Base-by-base conservation (phyloP, 805 yeast genomes). In the Zygosaccharomyces rouxii region DNA sequence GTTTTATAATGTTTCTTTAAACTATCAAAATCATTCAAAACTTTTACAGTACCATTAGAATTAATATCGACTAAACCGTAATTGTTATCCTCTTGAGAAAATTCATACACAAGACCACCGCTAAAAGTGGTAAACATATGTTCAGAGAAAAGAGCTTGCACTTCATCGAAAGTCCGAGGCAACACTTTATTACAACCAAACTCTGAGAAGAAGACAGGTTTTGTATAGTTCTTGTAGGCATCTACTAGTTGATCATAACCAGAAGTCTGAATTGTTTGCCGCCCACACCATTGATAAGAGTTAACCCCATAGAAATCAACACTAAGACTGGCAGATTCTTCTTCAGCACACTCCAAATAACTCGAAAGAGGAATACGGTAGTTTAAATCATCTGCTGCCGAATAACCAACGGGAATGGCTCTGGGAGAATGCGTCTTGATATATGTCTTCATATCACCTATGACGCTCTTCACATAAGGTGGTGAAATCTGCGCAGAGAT, bases 211-310 rank as follows among this genome's bases (percentile, higher is more conserved):
- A 92, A 86, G 0, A 92, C 78, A 0, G 98, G 98, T 48, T 81
- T 78, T 2, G 85, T 65, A 62, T 77, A 88, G 30, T 78, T 77
- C 19, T 69, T 62, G 62, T 89, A 90, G 52, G 87, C 95, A 28
- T 74, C 73, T 7, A 86, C 86, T 28, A 92, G 76, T n/a, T 70
- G 59, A 52, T 77, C 74, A 57, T 83, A 85, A 0, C 97, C 97
- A 57, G 95, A 84, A 1, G 87, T 74, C 51, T 80, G 71, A 63
- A 89, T 82, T 0, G 94, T 85, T 65, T 89, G 96, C 42, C 80
- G 78, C 2, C 98, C 98, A 72, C 98, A 94, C 98, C 98, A 92
- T 53, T 89, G 85, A 69, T 94, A 94, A 45, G 95, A 88, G 73
- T 94, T 92, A 64, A 92, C 79, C 11, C 97, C 99, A 67, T 86